phyloP scores from a whole-genome alignment of 2,329 filamentous ascomycete species.

The Trichoderma sp. region DNA sequence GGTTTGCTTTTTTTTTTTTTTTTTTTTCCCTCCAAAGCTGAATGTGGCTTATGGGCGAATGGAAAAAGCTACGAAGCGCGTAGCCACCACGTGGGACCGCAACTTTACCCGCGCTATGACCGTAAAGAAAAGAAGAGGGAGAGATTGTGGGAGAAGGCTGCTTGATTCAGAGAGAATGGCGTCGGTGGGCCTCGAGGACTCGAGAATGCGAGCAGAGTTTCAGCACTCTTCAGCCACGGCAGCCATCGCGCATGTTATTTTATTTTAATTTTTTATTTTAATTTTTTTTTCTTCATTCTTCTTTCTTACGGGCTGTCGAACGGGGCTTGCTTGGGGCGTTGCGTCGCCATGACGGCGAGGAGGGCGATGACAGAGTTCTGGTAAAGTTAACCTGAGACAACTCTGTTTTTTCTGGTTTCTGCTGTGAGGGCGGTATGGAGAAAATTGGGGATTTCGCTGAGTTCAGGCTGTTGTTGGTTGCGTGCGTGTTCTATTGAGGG shows the following conservation, averaged over 20 bases:
- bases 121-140: not conserved
- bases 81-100: conserved; percentile 1
- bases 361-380: not conserved
- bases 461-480: not conserved
- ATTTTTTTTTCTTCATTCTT: too few species aligned
- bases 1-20: not conserved
- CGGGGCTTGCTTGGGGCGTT: not conserved
- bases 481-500: not conserved
- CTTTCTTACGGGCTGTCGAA: too few species aligned
- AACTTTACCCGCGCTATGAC: not conserved
- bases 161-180: not conserved
- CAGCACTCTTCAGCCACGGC: not conserved
- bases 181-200: not conserved
- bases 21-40: not conserved
- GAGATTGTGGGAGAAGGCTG: not conserved
- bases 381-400: not conserved
- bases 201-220: not conserved
- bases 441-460: not conserved
- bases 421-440: not conserved
- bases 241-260: not conserved
- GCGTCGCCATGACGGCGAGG: not conserved
- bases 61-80: not conserved
- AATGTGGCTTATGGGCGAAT: not conserved
- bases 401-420: not conserved
- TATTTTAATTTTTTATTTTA: too few species aligned